These are phyloP conservation scores for Lactarius sanguifluus DNA, from an alignment of 768 basidiomycete species.

Conservation along the genomic window DNA sequence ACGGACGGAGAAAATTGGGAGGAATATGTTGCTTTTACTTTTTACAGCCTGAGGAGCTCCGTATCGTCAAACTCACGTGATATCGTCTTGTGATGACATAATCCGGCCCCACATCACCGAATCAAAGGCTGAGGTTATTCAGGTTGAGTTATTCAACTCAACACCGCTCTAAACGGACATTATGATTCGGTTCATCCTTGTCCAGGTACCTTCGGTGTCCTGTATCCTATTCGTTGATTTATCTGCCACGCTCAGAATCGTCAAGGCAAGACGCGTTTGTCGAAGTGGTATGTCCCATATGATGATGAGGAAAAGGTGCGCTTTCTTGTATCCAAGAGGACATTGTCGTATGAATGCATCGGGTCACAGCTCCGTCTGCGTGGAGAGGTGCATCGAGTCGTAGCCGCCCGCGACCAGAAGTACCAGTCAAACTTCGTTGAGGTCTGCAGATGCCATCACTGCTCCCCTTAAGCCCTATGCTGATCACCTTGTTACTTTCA, in stretches of 20 bases:
- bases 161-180: constrained; percentile 13
- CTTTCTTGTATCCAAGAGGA: neutral
- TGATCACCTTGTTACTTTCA: constrained; percentile 37
- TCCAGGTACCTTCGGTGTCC: constrained; percentile 62
- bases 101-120: neutral
- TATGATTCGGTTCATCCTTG: constrained; percentile 98
- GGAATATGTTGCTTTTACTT: too few species aligned
- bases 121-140: too few species aligned
- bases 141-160: neutral
- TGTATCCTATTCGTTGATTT: neutral
- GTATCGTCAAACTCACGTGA: constrained; percentile 7
- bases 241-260: constrained; percentile 63
- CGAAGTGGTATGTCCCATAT: constrained; percentile 99
- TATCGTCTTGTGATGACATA: neutral
- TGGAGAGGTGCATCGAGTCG: constrained; percentile 94
- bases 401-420: constrained; percentile 97
- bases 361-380: constrained; percentile 75
- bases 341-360: neutral
- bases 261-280: constrained; percentile 95
- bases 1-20: too few species aligned
- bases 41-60: too few species aligned
- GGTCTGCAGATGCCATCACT: constrained; percentile 47
- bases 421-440: constrained; percentile 99
- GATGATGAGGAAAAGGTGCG: constrained; percentile 97
- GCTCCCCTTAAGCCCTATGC: neutral